Evolutionary conservation across 768 basidiomycete species (phyloP), one percentile per base, ranked within the genome.

Genomic region (Pholiota microspora): DNA sequence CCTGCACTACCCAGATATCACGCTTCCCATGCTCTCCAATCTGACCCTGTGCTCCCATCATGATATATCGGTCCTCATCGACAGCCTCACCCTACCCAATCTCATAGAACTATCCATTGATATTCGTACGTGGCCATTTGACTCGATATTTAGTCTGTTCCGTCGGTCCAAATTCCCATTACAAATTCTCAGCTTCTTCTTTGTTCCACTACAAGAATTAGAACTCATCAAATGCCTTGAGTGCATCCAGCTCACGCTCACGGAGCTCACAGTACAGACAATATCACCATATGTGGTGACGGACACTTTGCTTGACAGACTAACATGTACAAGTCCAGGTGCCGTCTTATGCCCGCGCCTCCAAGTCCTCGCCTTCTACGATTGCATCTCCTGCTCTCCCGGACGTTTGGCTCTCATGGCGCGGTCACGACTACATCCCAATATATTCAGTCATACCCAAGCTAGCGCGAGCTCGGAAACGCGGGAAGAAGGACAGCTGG

Each of bases 191-290:
- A 59, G 62, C 34, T 32, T 67, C 7, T 64, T 62, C 48, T 62
- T 60, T 31, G 38, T 62, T 5, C 56, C 55, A 12, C 12, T 64
- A 2, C 34, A 55, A 8, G 65, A 63, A 38, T 7, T 21, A 12
- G 55, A 63, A 16, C 48, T 67, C 31, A 53, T 61, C 18, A 58
- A 63, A 42, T 60, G 59, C 36, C 59, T 67, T 10, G 53, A 63
- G 18, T 23, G 31, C 15, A 54, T 60, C 4, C 62, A 64, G 36
- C 34, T n/a, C 46, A 63, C 63, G 1, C 50, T 67, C 13, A 59
- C 51, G 36, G 63, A 67, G 48, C 54, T 67, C 31, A 67, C 65
- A 2, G 45, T 67, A 13, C 65, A 67, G 35, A 57, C 24, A 3
- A 38, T 23, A 16, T 44, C 50, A 3, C 7, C 32, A n/a, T 31